Conservation (phyloP, 495 filamentous ascomycete genomes). For the Podospora conica region DNA sequence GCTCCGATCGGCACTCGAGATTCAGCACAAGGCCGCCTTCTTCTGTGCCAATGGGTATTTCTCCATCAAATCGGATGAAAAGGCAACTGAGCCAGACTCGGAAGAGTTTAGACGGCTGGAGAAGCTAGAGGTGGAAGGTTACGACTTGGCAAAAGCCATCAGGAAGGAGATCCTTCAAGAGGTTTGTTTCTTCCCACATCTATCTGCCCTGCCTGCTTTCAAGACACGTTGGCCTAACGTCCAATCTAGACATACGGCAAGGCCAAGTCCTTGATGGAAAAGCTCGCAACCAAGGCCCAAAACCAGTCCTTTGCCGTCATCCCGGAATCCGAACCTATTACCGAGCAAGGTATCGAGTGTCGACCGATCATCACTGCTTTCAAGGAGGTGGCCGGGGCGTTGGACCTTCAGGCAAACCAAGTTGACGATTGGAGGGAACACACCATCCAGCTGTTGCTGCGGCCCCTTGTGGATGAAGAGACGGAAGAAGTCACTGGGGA, state of each 20-base stretch:
- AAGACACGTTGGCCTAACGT: conserved; percentile 11
- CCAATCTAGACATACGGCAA: conserved; percentile 23
- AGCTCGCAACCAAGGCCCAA: conserved; percentile 38
- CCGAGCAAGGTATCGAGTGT: conserved; percentile 32
- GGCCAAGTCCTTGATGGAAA: conserved; percentile 38
- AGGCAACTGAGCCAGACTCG: conserved; percentile 56
- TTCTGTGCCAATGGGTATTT: conserved; percentile 78
- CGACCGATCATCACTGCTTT: conserved; percentile 26
- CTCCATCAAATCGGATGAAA: conserved; percentile 66
- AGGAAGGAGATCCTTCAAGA: conserved; percentile 66
- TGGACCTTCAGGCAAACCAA: conserved; percentile 64
- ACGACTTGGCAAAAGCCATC: conserved; percentile 69
- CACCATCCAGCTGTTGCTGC: conserved; percentile 61
- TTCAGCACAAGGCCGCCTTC: conserved; percentile 77
- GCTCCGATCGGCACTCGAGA: conserved; percentile 65
- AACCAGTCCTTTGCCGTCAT: conserved; percentile 56
- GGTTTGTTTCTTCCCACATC: conserved; percentile 17
- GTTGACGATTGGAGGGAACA: conserved; percentile 68
- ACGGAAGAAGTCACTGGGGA: conserved; percentile 71
- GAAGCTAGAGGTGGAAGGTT: conserved; percentile 60
- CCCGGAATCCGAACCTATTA: conserved; percentile 40
- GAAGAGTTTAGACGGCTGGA: conserved; percentile 60
- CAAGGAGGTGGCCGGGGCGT: conserved; percentile 36
- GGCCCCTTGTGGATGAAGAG: conserved; percentile 78
- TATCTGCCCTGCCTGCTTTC: not conserved